phyloP scores from a whole-genome alignment of 116 monocot species.

The Zostera marina region DNA sequence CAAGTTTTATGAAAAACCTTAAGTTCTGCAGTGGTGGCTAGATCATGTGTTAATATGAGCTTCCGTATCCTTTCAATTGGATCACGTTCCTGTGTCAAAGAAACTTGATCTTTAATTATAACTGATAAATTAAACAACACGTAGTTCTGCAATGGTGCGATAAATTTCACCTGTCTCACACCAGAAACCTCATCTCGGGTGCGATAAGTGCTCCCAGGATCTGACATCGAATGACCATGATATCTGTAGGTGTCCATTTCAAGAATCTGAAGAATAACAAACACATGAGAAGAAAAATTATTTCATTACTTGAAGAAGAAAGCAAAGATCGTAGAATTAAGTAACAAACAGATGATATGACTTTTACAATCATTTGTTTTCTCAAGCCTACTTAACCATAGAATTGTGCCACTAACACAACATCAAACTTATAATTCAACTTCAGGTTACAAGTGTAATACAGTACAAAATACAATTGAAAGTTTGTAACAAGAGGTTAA shows the following conservation, averaged over 20 bases:
- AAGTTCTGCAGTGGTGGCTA: slow-evolving; percentile 57
- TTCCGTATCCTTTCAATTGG: slow-evolving; percentile 94
- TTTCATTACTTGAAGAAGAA: neutral
- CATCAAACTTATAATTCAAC: no score
- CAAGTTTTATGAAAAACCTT: slow-evolving; percentile 34
- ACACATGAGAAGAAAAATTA: neutral
- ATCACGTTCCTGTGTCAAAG: slow-evolving; percentile 70
- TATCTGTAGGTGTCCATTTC: slow-evolving; percentile 99
- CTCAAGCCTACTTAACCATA: no score
- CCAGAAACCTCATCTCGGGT: slow-evolving; percentile 91
- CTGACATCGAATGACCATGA: slow-evolving; percentile 99
- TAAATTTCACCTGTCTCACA: slow-evolving; percentile 67
- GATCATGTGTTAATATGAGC: slow-evolving; percentile 56
- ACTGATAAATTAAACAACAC: neutral
- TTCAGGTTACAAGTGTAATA: no score
- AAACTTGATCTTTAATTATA: neutral
- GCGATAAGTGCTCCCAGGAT: slow-evolving; percentile 99
- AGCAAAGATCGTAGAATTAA: no score
- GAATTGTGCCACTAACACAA: no score
- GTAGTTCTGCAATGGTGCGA: neutral
- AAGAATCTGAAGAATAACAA: slow-evolving; percentile 44
- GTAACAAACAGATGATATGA: no score
- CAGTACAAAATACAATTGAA: no score
- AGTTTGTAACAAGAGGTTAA: no score
- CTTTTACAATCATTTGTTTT: no score